Evolutionary conservation across 2,329 filamentous ascomycete species (phyloP).

Genomic region (Cladobotryum protrusum): DNA sequence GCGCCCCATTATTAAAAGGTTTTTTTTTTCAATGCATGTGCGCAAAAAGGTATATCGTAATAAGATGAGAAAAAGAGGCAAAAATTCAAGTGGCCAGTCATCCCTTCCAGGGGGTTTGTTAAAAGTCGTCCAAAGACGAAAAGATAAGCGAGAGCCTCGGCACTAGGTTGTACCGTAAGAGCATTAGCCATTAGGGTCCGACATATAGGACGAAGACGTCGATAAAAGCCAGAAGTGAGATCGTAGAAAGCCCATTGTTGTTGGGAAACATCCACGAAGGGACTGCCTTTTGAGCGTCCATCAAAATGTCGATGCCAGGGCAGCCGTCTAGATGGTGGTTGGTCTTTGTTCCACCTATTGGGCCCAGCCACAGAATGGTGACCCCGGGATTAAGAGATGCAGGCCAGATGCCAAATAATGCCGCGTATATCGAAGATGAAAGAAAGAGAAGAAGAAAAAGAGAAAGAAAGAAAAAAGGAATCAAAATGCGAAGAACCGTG

Average conservation of each 20-base stretch:
- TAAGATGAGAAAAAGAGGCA: background rate
- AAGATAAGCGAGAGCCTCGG: constrained; percentile 5
- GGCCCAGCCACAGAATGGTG: constrained; percentile 2
- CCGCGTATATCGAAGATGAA: constrained; percentile 11
- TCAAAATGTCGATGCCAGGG: constrained; percentile 2
- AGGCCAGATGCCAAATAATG: constrained; percentile 8
- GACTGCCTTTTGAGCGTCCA: background rate
- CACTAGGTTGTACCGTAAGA: constrained; percentile 1
- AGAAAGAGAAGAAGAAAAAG: constrained; percentile 9
- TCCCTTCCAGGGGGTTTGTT: constrained; percentile 1
- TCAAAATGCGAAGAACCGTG: constrained; percentile 22
- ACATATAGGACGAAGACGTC: background rate
- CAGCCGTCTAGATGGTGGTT: constrained; percentile 1
- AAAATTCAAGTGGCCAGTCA: constrained; percentile 5
- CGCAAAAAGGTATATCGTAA: constrained; percentile 7
- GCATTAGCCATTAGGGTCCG: constrained; percentile 7
- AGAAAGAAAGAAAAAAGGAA: constrained; percentile 12
- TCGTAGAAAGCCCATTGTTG: background rate
- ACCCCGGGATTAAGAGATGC: constrained; percentile 1
- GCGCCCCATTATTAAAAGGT: constrained; percentile 7
- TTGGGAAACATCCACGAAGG: background rate
- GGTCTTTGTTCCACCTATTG: background rate
- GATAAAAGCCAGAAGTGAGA: constrained; percentile 3
- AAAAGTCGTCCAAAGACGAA: constrained; percentile 11
- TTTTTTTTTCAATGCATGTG: constrained; percentile 6